phyloP scores from a whole-genome alignment of 495 filamentous ascomycete species.

The Aspergillus incahuasiensis region DNA sequence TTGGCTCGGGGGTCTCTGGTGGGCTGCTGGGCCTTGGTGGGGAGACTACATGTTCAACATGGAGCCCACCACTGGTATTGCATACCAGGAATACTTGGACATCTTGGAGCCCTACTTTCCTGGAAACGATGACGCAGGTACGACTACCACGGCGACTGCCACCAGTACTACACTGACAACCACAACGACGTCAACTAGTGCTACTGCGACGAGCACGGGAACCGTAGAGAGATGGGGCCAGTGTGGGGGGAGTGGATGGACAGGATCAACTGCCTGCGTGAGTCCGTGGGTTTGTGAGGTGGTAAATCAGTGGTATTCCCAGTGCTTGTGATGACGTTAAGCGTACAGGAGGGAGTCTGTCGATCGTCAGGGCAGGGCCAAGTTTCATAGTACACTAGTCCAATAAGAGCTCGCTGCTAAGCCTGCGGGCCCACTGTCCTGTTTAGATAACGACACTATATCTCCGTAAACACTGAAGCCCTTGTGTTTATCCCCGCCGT shows the following conservation, averaged over 20 bases:
- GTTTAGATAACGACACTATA: background rate
- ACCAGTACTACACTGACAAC: conserved; percentile 9
- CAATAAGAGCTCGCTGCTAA: background rate
- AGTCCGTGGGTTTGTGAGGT: conserved; percentile 35
- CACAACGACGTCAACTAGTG: conserved; percentile 11
- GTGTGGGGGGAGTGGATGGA: conserved; percentile 47
- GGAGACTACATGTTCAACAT: conserved; percentile 55
- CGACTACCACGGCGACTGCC: conserved; percentile 17
- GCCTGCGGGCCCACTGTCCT: background rate
- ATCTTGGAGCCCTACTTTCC: conserved; percentile 35
- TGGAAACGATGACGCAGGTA: conserved; percentile 11
- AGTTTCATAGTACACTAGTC: background rate
- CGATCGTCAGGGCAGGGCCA: background rate
- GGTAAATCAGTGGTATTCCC: conserved; percentile 39
- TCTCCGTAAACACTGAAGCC: too few species aligned
- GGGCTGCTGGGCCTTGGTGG: conserved; percentile 62
- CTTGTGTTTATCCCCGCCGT: background rate
- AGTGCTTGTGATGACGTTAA: conserved; percentile 32
- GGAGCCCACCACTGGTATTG: conserved; percentile 53
- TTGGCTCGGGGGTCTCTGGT: conserved; percentile 68
- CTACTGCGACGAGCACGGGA: conserved; percentile 18
- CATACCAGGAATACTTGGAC: conserved; percentile 39
- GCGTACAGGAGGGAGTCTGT: background rate
- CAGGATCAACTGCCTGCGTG: conserved; percentile 44
- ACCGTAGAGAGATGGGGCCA: conserved; percentile 39